These are phyloP conservation scores for Apostasia ramifera DNA, from an alignment of 106 monocot species.

Conservation along the genomic window DNA sequence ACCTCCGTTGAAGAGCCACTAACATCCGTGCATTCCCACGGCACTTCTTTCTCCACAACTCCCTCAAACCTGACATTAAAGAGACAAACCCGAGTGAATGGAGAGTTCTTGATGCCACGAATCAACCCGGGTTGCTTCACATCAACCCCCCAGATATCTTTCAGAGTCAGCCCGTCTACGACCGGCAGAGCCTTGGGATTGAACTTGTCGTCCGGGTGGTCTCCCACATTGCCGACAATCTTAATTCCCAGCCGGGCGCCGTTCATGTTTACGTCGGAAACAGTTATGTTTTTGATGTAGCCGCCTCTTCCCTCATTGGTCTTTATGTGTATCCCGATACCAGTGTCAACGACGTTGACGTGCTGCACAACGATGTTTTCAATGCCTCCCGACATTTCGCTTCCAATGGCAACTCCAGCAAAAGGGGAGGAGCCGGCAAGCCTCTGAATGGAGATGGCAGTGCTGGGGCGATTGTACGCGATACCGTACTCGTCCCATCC, in stretches of 20 bases:
- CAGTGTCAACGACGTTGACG: slow-evolving; percentile 10
- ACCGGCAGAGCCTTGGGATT: slow-evolving; percentile 23
- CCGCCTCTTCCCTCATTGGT: slow-evolving; percentile 29
- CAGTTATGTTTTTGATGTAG: slow-evolving; percentile 27
- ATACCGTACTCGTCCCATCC: slow-evolving; percentile 51
- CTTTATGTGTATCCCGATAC: slow-evolving; percentile 28
- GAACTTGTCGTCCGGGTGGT: slow-evolving; percentile 32
- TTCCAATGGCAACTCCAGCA: slow-evolving; percentile 26
- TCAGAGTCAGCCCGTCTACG: slow-evolving; percentile 24
- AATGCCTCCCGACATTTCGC: slow-evolving; percentile 22
- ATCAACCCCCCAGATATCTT: slow-evolving; percentile 25
- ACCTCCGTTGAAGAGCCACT: slow-evolving; percentile 24
- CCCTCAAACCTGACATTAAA: slow-evolving; percentile 25
- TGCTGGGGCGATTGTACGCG: slow-evolving; percentile 26
- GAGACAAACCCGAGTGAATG: slow-evolving; percentile 29
- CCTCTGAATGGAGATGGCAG: slow-evolving; percentile 25
- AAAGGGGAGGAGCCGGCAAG: slow-evolving; percentile 30
- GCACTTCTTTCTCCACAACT: neutral
- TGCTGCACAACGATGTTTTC: slow-evolving; percentile 18
- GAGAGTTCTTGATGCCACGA: slow-evolving; percentile 26
- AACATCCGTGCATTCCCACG: slow-evolving; percentile 30
- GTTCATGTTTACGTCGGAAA: slow-evolving; percentile 27
- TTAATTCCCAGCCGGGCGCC: slow-evolving; percentile 18
- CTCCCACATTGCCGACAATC: slow-evolving; percentile 26
- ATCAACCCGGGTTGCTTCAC: slow-evolving; percentile 29